phyloP scores from a whole-genome alignment of 148 eudicot genomes.

The Talinum fruticosum region DNA sequence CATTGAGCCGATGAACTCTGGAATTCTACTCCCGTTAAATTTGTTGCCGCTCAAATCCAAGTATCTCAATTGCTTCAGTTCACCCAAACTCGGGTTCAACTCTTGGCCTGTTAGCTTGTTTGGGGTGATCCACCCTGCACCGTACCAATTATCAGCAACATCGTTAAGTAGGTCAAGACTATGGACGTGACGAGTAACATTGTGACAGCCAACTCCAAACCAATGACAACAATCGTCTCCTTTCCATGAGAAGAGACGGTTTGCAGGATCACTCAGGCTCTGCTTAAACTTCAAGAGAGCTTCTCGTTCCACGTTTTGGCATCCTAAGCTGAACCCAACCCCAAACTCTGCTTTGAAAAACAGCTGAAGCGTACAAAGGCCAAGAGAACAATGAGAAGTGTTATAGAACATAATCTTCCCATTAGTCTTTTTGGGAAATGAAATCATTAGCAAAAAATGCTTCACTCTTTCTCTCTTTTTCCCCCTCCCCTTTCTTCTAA shows the following conservation, averaged over 20 bases:
- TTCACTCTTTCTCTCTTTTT: too few species aligned
- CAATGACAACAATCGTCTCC: conserved; percentile 27
- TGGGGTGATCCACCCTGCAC: too few species aligned
- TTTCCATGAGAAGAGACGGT: conserved; percentile 25
- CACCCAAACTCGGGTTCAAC: conserved; percentile 20
- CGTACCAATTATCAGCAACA: too few species aligned
- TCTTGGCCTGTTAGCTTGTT: neutral
- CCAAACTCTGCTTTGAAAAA: neutral
- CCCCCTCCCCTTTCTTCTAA: too few species aligned
- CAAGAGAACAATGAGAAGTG: neutral
- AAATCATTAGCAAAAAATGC: neutral
- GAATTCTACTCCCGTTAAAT: conserved; percentile 27
- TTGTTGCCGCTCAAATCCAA: conserved; percentile 30
- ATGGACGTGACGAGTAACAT: conserved; percentile 8
- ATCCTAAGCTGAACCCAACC: conserved; percentile 2
- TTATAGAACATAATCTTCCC: neutral
- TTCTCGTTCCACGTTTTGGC: conserved; percentile 17
- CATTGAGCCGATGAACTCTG: conserved; percentile 30
- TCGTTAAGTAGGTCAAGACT: conserved; percentile 24
- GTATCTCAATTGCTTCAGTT: conserved; percentile 21
- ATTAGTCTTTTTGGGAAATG: neutral
- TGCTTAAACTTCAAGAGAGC: conserved; percentile 23
- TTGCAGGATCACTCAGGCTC: conserved; percentile 13
- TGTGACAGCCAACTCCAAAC: conserved; percentile 26
- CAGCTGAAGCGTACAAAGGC: neutral